Evolutionary conservation across 2,329 filamentous ascomycete genomes (phyloP), one percentile per base, ranked within the genome.

Genomic region (Rutstroemia sp.): DNA sequence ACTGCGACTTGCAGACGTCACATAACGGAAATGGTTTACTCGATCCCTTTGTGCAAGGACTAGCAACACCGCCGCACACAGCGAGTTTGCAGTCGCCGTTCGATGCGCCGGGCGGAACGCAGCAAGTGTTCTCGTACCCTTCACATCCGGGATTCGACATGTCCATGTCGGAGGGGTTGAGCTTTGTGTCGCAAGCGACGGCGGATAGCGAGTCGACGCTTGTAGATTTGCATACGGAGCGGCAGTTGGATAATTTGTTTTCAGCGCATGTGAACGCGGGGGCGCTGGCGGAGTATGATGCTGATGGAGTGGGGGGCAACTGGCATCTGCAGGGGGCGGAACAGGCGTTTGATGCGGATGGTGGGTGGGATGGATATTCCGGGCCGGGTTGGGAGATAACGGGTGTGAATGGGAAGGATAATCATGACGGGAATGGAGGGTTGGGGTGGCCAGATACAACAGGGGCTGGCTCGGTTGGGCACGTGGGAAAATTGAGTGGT

Each of bases 11-110:
- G 14, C 41, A 44, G 41, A 17, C 41, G 2, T 9, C n/a, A 7
- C 41, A 44, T 9, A 44, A 44, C 27, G 27, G 27, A 8, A 30
- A 30, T 5, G 72, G 70, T 38, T 67, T 81, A 25, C 72, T 81
- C 21, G 78, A 81, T 60, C 72, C 72, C n/a, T 80, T 78, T 59
- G 70, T 74, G 19, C 74, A 75, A 58, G 79, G 78, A 2, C 75
- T 83, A 17, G 76, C 75, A 27, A 83, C 81, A 5, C 80, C 81
- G 23, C 80, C 80, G 3, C 79, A 78, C 4, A 79, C 76, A 2
- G 79, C 78, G 1, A 74, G 75, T 1, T 68, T 83, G 14, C 73
- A 77, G 23, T 61, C 64, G 4, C 59, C 63, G 4, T 68, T 66
- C 44, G 57, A 51, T 14, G 50, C 51, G 4, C 48, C 52, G 6